A percentile compares a stretch with the other conserved stretches of the same genome.
Evolutionary conservation across 352 stramenopile genomes (phyloP).

Genomic region (Peronospora belbahrii): DNA sequence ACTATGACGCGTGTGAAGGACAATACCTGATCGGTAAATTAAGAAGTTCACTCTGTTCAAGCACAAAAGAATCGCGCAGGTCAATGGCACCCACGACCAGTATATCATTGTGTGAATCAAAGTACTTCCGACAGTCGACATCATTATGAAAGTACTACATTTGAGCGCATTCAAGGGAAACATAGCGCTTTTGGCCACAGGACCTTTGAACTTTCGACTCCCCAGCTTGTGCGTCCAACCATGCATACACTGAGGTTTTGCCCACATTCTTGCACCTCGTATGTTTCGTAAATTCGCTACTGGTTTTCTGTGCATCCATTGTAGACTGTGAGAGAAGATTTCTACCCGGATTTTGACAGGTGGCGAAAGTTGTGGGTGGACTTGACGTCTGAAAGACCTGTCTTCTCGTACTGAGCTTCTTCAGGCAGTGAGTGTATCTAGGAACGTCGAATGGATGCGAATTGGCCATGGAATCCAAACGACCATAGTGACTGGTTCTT

Average conservation of each 20-base stretch:
- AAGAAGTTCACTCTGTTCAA: slow-evolving; percentile 67
- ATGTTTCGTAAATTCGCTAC: slow-evolving; percentile 59
- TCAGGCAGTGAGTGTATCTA: slow-evolving; percentile 26
- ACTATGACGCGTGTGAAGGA: slow-evolving; percentile 67
- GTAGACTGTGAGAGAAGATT: slow-evolving; percentile 24
- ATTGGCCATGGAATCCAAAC: background rate
- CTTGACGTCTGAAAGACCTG: slow-evolving; percentile 16
- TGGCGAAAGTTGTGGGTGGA: slow-evolving; percentile 29
- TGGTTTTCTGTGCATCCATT: slow-evolving; percentile 47
- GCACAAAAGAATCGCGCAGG: slow-evolving; percentile 66
- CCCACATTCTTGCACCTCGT: slow-evolving; percentile 37
- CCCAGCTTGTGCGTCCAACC: slow-evolving; percentile 84
- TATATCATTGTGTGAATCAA: slow-evolving; percentile 69
- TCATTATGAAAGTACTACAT: slow-evolving; percentile 85
- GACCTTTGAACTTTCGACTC: slow-evolving; percentile 72
- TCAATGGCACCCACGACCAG: slow-evolving; percentile 72
- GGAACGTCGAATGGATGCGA: background rate
- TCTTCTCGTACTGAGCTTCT: slow-evolving; percentile 30
- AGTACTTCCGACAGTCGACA: slow-evolving; percentile 82
- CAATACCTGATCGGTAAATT: slow-evolving; percentile 58
- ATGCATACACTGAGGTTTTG: slow-evolving; percentile 66
- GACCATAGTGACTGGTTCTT: no score
- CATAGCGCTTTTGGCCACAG: slow-evolving; percentile 79
- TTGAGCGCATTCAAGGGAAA: slow-evolving; percentile 72
- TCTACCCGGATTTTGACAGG: slow-evolving; percentile 20